Evolutionary conservation across 257 asterid species (phyloP), one percentile per base, ranked within the genome.

Genomic region (Salvia hispanica): DNA sequence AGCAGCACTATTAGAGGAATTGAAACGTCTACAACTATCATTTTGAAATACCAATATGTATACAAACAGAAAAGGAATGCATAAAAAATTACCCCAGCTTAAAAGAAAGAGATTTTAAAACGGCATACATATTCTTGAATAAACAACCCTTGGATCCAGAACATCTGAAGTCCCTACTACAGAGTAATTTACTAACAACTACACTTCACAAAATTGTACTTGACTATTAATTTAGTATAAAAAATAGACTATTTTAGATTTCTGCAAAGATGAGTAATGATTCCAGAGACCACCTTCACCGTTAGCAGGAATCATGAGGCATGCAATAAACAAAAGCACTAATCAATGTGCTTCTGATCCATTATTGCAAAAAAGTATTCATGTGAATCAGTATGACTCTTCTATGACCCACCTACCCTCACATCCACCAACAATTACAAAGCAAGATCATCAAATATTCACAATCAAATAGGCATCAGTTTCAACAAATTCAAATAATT

Each of bases 401-500:
- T 46, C 61, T 79, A 82, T 62, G 89, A 83, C 87, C 70, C 79
- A 21, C 40, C 75, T 77, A 72, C 80, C 92, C 88, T 69, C 46
- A 71, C 62, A 37, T 64, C 64, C 33, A 36, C 40, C 47, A 74
- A 21, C 25, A 42, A 73, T 50, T 51, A 70, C 31, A 60, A 54
- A 21, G 52, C 67, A 58, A 43, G 16, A 65, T 47, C 64, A 56
- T 28, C 72, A 7, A 44, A 37, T 14, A 16, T 63, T n/a, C 59
- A 15, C 28, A 50, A 53, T 9, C 52, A 16, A 66, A 66, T 9
- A 42, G 54, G 62, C 15, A 44, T 11, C 54, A 54, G 2, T 46
- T 45, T 48, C 34, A 33, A 52, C 70, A 50, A 21, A 28, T 31
- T 39, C 25, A 51, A 67, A 66, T 4, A 28, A 11, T 6, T 13